These are phyloP conservation scores for Blastocystis sp. DNA, from an alignment of 352 stramenopile genomes.

Conservation along the genomic window DNA sequence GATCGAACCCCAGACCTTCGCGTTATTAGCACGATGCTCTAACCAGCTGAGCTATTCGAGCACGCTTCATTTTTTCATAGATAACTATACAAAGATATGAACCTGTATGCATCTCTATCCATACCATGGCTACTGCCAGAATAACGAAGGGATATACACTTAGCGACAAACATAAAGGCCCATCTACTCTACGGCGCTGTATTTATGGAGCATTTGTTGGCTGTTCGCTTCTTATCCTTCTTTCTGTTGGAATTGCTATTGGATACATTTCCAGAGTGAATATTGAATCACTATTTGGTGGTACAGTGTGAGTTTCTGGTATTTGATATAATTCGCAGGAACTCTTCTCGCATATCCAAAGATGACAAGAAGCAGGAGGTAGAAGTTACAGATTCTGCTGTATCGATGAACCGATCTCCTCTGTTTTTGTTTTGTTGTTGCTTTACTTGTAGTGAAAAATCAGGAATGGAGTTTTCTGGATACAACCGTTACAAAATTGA, in stretches of 20 bases:
- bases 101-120: too few species aligned
- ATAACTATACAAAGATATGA: not conserved
- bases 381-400: not conserved
- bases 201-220: not conserved
- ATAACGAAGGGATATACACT: conserved; percentile 1
- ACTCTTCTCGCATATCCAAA: not conserved
- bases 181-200: not conserved
- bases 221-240: not conserved
- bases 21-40: conserved; percentile 58
- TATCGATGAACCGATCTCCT: not conserved
- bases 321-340: not conserved
- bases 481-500: conserved; percentile 1
- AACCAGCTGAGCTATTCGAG: conserved; percentile 57
- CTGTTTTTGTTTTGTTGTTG: not conserved
- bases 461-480: conserved; percentile 37
- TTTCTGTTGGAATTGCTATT: not conserved
- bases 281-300: not conserved
- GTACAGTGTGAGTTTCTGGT: not conserved
- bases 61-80: not conserved
- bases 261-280: conserved; percentile 24
- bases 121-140: conserved; percentile 6
- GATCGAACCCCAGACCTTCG: conserved; percentile 48
- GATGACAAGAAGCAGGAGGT: not conserved
- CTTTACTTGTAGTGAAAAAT: not conserved
- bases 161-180: not conserved